Evolutionary conservation across 108 stramenopile genomes (phyloP).

Genomic region (Skeletonema menzelii): DNA sequence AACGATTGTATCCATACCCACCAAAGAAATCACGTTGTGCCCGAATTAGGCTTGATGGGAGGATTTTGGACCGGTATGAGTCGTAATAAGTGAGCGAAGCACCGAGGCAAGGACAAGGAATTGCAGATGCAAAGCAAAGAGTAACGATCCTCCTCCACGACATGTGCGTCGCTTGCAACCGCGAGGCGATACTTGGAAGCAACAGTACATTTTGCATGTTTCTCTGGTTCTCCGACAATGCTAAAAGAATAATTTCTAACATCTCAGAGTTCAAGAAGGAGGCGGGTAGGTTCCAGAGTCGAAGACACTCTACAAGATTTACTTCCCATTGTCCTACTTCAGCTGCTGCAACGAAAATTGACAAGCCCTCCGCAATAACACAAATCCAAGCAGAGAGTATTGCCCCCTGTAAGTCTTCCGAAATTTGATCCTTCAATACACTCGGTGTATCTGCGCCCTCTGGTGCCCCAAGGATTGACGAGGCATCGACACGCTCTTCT

Average conservation of each 20-base stretch:
- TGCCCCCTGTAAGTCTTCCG: constrained; percentile 82
- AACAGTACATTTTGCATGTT: constrained; percentile 76
- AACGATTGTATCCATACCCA: constrained; percentile 90
- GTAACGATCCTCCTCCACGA: constrained; percentile 87
- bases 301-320: constrained; percentile 80
- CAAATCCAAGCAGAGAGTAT: constrained; percentile 91
- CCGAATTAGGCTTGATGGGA: constrained; percentile 88
- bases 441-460: constrained; percentile 49
- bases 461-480: constrained; percentile 66
- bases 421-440: constrained; percentile 76
- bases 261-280: constrained; percentile 91
- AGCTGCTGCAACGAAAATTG: constrained; percentile 82
- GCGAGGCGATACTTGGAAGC: constrained; percentile 74
- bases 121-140: constrained; percentile 79
- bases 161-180: constrained; percentile 57
- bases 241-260: constrained; percentile 76
- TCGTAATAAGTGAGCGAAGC: constrained; percentile 92
- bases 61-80: constrained; percentile 70
- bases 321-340: constrained; percentile 82
- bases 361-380: constrained; percentile 92
- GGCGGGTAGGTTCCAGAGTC: constrained; percentile 90
- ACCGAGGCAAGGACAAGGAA: constrained; percentile 83
- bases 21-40: constrained; percentile 96
- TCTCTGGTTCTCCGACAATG: constrained; percentile 56
- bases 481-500: constrained; percentile 76